Evolutionary conservation across 257 asterid genomes (phyloP), one percentile per base, ranked within the genome.

Genomic region (Scutellaria barbata): DNA sequence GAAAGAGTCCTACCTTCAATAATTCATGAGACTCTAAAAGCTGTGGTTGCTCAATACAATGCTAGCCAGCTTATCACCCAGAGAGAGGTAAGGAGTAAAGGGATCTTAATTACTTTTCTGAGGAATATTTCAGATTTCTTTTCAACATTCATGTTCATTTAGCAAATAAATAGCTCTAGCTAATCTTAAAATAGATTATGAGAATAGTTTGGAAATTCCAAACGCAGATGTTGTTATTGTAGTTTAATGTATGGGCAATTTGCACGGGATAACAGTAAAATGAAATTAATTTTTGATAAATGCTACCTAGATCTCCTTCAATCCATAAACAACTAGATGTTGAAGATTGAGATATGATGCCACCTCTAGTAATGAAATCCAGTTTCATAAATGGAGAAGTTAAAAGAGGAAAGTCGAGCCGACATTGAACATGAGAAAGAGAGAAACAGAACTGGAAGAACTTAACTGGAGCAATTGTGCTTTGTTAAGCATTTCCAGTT

Each of bases 31-130:
- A 92, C 98, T 69, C 77, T 92, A 81, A 92, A 92, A 80, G 78
- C 96, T 74, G 96, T 92, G 69, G 98, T 92, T 77, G 98, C 96
- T 16, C 96, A 92, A 63, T 92, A 86, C 81, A 92, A 92, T 73
- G 98, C 98, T 17, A 92, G 96, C 81, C 96, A 92, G 89, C 94
- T 92, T 16, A 85, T 92, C 86, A 92, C 98, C 60, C 98, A 92
- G 84, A 87, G 98, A 87, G 98, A 92, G 92, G 98, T 88, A 81
- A 35, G 22, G 48, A 14, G 45, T 41, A 56, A 56, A 45, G 52
- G 11, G 56, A 25, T 72, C n/a, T 57, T 16, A 22, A 13, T 13
- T 69, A 33, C n/a, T 6, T 40, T 13, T 53, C 33, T 52, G 35
- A 51, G 47, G 40, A 40, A 14, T 47, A 18, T 61, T 9, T 35